Base-by-base conservation (phyloP, 1,139 yeast genomes). In the Geotrichum candidum region DNA sequence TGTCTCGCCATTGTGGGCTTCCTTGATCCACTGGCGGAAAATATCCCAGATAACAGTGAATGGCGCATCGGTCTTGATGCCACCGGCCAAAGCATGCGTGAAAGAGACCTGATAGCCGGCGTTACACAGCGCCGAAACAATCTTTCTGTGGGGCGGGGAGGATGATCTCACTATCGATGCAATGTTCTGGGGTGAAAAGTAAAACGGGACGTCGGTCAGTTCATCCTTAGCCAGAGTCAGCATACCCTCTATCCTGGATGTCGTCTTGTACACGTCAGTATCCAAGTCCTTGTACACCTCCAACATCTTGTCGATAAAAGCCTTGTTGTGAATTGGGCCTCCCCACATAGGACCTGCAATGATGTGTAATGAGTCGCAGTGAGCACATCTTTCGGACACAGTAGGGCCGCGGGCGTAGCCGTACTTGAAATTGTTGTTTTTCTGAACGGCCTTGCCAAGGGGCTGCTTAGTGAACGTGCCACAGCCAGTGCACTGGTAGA, bases 261-360 rank as follows among this genome's bases (percentile, higher is more conserved):
- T 78, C 0, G 99, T 95, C 58, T 88, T 88, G 72, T 89, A 91
- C 0, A 82, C 78, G 1, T 77, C 78, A 15, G 79, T 78, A 61
- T 82, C 85, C 11, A 78, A 74, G 25, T 77, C 73, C n/a, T 31
- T 74, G 73, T 85, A 85, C 54, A 87, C 77, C 25, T 80, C 78
- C 61, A 90, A 77, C 56, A 92, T 80, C 67, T 79, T 82, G 48
- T 84, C 80, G 55, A 94, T 79, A 69, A 91, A 94, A 23, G 80
- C 83, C 46, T 74, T 73, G 70, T 87, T 82, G 70, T 92, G 98
- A 60, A 94, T 76, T 1, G 81, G 78, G 0, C 95, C 97, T 11
- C 84, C 90, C 88, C 96, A 94, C 97, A 94, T 90, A 62, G 99
- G 99, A 1, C 99, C 99, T 1, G 95, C 94, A 53, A 94, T 73